A percentile compares a stretch with the other conserved stretches of the same genome.
phyloP scores from a whole-genome alignment of 306 rosid genomes.

The Rubus idaeus region DNA sequence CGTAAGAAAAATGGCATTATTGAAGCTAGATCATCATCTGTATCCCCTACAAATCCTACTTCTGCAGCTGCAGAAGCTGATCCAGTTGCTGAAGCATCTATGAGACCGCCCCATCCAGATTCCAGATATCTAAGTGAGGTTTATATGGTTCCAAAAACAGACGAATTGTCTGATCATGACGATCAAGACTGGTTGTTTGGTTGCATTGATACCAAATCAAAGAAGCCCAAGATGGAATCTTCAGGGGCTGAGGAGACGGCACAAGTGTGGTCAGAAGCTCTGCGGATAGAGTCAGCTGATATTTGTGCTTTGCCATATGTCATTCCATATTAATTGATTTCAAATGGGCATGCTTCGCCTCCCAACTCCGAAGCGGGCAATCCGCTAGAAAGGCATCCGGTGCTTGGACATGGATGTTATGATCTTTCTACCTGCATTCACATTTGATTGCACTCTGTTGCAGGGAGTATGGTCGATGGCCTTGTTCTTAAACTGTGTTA shows the following conservation, averaged over 20 bases:
- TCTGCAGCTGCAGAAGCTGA: conserved; percentile 33
- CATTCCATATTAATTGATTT: conserved; percentile 65
- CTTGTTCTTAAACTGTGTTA: conserved; percentile 26
- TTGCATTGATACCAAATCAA: conserved; percentile 38
- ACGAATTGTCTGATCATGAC: conserved; percentile 48
- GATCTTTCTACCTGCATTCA: conserved; percentile 33
- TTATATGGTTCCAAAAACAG: conserved; percentile 65
- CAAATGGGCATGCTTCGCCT: conserved; percentile 30
- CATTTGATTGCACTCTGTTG: conserved; percentile 26
- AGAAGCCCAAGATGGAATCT: conserved; percentile 39
- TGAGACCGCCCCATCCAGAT: conserved; percentile 81
- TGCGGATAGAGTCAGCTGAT: conserved; percentile 63
- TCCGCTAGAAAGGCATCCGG: conserved; percentile 32
- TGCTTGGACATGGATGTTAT: conserved; percentile 32
- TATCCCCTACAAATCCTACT: conserved; percentile 39
- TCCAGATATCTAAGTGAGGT: conserved; percentile 54
- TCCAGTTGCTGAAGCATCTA: conserved; percentile 35
- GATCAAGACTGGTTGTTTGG: conserved; percentile 77
- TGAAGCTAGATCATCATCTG: conserved; percentile 41
- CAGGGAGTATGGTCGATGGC: conserved; percentile 31
- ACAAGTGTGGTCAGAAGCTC: conserved; percentile 84
- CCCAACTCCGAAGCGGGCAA: conserved; percentile 26
- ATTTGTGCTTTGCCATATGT: conserved; percentile 82
- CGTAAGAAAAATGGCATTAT: conserved; percentile 59
- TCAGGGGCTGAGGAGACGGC: conserved; percentile 40